phyloP scores from a whole-genome alignment of 768 basidiomycete genomes.

The Lactarius hatsudake region DNA sequence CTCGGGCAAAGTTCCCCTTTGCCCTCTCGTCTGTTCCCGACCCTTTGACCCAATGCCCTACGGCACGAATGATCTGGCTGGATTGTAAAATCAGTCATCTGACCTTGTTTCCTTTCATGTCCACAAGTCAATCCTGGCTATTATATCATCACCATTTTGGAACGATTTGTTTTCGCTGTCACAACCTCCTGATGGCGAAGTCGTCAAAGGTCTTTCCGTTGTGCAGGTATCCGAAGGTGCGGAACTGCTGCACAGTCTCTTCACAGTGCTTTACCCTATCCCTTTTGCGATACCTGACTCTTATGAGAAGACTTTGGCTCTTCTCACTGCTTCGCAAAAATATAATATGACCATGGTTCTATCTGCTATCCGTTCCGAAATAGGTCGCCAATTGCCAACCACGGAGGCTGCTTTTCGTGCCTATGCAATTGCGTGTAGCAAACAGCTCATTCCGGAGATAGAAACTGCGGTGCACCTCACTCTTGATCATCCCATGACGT shows the following conservation, averaged over 20 bases:
- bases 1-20: no score
- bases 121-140: background rate
- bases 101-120: background rate
- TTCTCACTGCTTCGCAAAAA: slow-evolving; percentile 27
- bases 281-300: background rate
- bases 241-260: background rate
- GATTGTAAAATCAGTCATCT: no score
- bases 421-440: background rate
- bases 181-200: background rate
- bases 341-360: slow-evolving; percentile 25
- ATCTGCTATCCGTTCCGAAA: background rate
- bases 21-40: no score
- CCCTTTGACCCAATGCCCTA: no score
- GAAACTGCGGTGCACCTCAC: background rate
- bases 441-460: background rate
- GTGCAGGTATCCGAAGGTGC: background rate
- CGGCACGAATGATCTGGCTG: no score
- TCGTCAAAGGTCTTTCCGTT: background rate
- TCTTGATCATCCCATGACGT: background rate
- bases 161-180: background rate
- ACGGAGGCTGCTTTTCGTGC: slow-evolving; percentile 3
- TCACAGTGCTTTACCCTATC: slow-evolving; percentile 1
- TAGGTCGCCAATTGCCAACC: background rate
- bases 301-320: background rate
- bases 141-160: slow-evolving; percentile 3